Conservation (phyloP, 495 filamentous ascomycete genomes). For the Penicillium antarcticum region DNA sequence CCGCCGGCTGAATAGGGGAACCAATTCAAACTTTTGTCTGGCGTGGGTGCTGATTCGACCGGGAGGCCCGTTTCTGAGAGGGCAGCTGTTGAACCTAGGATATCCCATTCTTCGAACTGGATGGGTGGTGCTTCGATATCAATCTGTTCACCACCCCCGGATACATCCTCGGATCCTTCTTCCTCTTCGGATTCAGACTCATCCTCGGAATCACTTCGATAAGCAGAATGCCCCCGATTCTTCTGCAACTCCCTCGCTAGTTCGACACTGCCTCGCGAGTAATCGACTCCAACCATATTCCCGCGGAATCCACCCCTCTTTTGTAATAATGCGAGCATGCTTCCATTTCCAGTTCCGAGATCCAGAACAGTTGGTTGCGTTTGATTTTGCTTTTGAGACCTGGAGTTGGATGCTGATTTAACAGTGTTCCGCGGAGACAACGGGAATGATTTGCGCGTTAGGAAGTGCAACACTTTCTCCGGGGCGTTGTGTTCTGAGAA, state of each 20-base stretch:
- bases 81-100: conserved; percentile 50
- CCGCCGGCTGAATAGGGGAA: conserved; percentile 37
- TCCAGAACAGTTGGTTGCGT: conserved; percentile 56
- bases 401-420: not conserved
- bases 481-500: conserved; percentile 52
- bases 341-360: conserved; percentile 89
- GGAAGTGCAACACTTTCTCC: conserved; percentile 44
- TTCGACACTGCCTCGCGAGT: conserved; percentile 67
- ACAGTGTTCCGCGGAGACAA: conserved; percentile 29
- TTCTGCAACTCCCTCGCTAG: conserved; percentile 57
- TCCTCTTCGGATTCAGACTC: conserved; percentile 36
- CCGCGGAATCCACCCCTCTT: conserved; percentile 58
- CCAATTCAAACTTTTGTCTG: conserved; percentile 24
- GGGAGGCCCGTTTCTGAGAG: conserved; percentile 26
- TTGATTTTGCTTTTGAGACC: conserved; percentile 10
- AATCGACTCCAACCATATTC: conserved; percentile 81
- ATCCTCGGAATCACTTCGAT: conserved; percentile 33
- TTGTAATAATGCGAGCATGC: conserved; percentile 72
- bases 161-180: conserved; percentile 7
- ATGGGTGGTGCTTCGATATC: conserved; percentile 27
- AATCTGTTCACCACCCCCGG: too few species aligned
- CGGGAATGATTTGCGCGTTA: conserved; percentile 36
- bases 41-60: not conserved
- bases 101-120: conserved; percentile 73
- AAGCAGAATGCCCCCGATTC: conserved; percentile 37